These are phyloP conservation scores for Cladosporium sphaerospermum DNA, from an alignment of 2,329 filamentous ascomycete genomes.

Conservation along the genomic window DNA sequence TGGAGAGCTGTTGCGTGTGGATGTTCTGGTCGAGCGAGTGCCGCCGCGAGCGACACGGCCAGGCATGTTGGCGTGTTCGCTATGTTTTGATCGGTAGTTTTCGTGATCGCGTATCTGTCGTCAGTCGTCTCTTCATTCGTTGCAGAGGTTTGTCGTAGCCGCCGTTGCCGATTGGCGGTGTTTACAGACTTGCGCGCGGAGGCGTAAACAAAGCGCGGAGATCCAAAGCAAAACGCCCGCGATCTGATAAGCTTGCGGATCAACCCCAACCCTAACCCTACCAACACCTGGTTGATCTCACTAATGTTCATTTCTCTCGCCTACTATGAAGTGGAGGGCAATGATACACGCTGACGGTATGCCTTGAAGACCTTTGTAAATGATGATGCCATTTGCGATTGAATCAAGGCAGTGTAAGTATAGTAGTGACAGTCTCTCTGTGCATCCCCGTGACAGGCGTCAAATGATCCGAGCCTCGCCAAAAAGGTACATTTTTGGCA, in stretches of 20 bases:
- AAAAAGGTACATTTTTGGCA: no score
- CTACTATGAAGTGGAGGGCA: not conserved
- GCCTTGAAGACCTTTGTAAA: no score
- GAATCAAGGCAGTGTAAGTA: not conserved
- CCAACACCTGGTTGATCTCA: not conserved
- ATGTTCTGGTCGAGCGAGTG: conserved; percentile 16
- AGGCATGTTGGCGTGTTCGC: conserved; percentile 30
- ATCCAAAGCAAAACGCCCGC: not conserved
- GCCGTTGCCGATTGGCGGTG: not conserved
- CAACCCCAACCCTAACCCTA: not conserved
- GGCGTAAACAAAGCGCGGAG: conserved; percentile 7
- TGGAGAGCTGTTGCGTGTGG: conserved; percentile 24
- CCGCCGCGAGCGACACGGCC: conserved; percentile 25
- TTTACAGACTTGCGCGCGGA: not conserved
- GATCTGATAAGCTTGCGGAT: not conserved
- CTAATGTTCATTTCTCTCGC: not conserved
- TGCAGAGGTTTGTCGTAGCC: not conserved
- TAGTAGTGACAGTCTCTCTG: not conserved
- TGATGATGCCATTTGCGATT: no score
- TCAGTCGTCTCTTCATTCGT: not conserved
- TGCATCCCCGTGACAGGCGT: no score
- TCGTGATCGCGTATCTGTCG: conserved; percentile 47
- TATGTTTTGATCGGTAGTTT: not conserved
- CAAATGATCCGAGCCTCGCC: no score
- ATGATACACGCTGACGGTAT: not conserved